Conservation (phyloP, 768 basidiomycete species). For the Pleurotus eryngii region DNA sequence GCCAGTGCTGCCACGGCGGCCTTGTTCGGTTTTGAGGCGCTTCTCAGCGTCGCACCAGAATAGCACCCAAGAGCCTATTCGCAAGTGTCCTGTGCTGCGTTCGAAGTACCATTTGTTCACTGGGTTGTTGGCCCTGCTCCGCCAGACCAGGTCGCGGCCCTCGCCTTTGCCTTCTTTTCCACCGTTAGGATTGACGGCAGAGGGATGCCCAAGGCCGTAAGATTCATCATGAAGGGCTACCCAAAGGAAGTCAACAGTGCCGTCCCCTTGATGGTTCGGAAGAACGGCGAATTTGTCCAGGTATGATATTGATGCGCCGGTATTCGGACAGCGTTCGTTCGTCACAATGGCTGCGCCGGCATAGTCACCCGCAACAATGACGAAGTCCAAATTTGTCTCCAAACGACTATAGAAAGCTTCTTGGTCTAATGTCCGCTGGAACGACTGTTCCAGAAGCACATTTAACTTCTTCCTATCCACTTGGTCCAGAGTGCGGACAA, state of each 20-base stretch:
- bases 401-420: constrained; percentile 79
- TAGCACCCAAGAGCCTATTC: constrained; percentile 84
- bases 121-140: constrained; percentile 88
- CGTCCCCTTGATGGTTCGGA: constrained; percentile 93
- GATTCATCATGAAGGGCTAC: constrained; percentile 98
- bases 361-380: constrained; percentile 94
- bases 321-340: constrained; percentile 40
- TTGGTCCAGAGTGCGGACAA: constrained; percentile 65
- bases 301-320: constrained; percentile 66
- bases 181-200: constrained; percentile 93
- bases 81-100: constrained; percentile 85
- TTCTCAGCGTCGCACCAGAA: constrained; percentile 99
- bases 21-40: constrained; percentile 66
- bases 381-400: constrained; percentile 77
- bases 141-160: constrained; percentile 96
- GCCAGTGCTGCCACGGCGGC: constrained; percentile 57
- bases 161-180: constrained; percentile 86
- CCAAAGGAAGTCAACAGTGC: constrained; percentile 99
- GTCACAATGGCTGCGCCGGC: constrained; percentile 94
- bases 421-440: constrained; percentile 68
- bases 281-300: constrained; percentile 98
- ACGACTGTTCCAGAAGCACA: constrained; percentile 83
- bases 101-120: constrained; percentile 99
- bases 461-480: constrained; percentile 77
- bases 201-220: constrained; percentile 91